phyloP scores from a whole-genome alignment of 2,329 filamentous ascomycete genomes.

The Clathrospora elynae region DNA sequence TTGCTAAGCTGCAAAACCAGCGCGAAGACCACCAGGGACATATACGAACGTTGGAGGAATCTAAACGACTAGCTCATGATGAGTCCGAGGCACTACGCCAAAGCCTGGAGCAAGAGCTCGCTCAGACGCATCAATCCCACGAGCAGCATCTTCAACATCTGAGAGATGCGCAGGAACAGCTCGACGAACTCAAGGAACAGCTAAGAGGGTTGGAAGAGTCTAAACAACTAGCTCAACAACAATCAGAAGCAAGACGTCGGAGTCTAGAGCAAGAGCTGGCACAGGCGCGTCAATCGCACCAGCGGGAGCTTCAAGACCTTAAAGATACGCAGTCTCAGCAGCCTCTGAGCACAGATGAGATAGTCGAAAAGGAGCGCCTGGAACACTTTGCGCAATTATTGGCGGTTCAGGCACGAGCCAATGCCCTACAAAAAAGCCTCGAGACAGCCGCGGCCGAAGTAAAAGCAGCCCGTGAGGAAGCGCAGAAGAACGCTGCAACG shows the following conservation, averaged over 20 bases:
- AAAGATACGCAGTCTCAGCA: conserved; percentile 7
- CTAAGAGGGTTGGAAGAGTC: conserved; percentile 7
- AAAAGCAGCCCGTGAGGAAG: conserved; percentile 32
- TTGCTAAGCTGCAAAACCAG: conserved; percentile 35
- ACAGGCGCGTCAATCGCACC: conserved; percentile 1
- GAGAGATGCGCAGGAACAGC: conserved; percentile 6
- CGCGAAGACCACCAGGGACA: conserved; percentile 32
- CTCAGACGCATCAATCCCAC: background rate
- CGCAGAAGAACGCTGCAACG: conserved; percentile 15
- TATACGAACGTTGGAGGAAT: conserved; percentile 21
- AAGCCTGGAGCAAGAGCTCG: conserved; percentile 18
- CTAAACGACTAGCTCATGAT: conserved; percentile 20
- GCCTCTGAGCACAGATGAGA: conserved; percentile 3
- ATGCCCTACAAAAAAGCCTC: conserved; percentile 33
- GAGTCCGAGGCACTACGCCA: conserved; percentile 16
- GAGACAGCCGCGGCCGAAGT: conserved; percentile 35
- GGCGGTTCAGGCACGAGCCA: conserved; percentile 32
- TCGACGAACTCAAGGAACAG: conserved; percentile 12
- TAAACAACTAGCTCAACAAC: conserved; percentile 9
- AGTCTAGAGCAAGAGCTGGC: conserved; percentile 12
- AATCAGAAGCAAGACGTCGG: conserved; percentile 5
- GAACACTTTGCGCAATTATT: conserved; percentile 29
- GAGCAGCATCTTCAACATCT: conserved; percentile 14
- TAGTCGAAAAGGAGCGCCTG: conserved; percentile 11
- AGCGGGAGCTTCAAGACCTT: conserved; percentile 13